Evolutionary conservation across 768 basidiomycete genomes (phyloP).

Genomic region (Sarcodon sp.): DNA sequence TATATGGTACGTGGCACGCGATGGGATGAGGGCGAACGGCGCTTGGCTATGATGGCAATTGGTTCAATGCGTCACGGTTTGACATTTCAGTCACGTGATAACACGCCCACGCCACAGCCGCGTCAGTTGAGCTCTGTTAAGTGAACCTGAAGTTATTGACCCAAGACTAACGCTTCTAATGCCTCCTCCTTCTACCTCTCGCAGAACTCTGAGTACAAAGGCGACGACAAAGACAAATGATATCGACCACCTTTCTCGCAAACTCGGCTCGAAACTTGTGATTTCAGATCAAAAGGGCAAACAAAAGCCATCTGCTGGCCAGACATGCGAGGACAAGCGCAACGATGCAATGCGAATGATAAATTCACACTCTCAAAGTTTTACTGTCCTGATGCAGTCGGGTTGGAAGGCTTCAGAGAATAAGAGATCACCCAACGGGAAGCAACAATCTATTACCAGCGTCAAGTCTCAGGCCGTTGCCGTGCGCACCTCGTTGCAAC

Average conservation of each 20-base stretch:
- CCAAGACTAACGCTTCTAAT: too few species aligned
- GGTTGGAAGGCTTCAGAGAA: slow-evolving; percentile 41
- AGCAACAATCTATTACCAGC: slow-evolving; percentile 10
- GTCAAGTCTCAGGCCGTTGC: neutral
- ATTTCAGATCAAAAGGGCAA: slow-evolving; percentile 12
- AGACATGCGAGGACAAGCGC: slow-evolving; percentile 22
- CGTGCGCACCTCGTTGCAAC: slow-evolving; percentile 11
- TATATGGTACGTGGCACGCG: too few species aligned
- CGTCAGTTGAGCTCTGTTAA: too few species aligned
- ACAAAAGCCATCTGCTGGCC: slow-evolving; percentile 6
- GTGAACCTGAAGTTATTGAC: too few species aligned
- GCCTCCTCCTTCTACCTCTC: too few species aligned
- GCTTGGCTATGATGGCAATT: too few species aligned
- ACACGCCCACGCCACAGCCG: too few species aligned
- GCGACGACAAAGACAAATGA: neutral
- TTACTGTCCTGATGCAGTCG: slow-evolving; percentile 38
- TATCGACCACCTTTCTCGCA: slow-evolving; percentile 11
- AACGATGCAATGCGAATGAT: slow-evolving; percentile 46
- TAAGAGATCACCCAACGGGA: slow-evolving; percentile 13
- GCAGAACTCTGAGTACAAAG: neutral
- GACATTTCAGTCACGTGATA: too few species aligned
- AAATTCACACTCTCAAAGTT: slow-evolving; percentile 45
- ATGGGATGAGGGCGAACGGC: too few species aligned
- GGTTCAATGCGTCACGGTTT: too few species aligned
- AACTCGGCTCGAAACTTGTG: slow-evolving; percentile 12